Base-by-base conservation (phyloP, 2,329 filamentous ascomycete species). In the Nothophoma quercina region DNA sequence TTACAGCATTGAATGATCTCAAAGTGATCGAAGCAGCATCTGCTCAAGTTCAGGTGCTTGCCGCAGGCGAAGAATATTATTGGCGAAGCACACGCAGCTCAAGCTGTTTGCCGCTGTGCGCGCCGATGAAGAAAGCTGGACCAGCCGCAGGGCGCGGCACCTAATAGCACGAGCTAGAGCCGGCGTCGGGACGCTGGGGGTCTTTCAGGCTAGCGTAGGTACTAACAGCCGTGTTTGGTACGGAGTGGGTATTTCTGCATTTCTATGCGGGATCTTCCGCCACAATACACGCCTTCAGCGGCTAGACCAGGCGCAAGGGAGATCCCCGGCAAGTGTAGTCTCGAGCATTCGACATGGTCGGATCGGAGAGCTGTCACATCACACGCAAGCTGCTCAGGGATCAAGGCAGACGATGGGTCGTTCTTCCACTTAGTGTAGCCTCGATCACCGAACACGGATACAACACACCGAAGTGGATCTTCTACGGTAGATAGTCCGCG, bases 161-260 rank as follows among this genome's bases (percentile, higher is more conserved):
- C 48, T 19, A 57, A 55, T 49, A 36, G 58, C 40, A 18, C 53
- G 51, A 44, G 60, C 60, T 29, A 64, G 61, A 36, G 52, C 49
- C 47, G 50, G 45, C 19, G 38, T 57, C 28, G 45, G 41, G 40
- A 40, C 35, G 29, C 35, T 41, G 30, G 38, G 26, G 22, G 18
- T 9, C 19, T 32, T 41, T 33, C 28, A 51, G 36, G 21, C 25
- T 51, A 28, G 40, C 25, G 39, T 32, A 25, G 18, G 22, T 21
- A 36, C 34, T 29, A 28, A 9, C 18, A 49, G 29, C 39, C 38
- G 22, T 23, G 38, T 34, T 18, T 22, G 30, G 9, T 40, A 25
- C 29, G 19, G 9, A 42, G 51, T 50, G 40, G 51, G 25, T 40
- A 48, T 30, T 35, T 16, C 12, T 48, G 51, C 39, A 35, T 36